Percentiles rank a stretch among this genome's conserved stretches.
These are phyloP conservation scores for Lathyrus aphaca DNA, from an alignment of 306 rosid species.

Conservation along the genomic window DNA sequence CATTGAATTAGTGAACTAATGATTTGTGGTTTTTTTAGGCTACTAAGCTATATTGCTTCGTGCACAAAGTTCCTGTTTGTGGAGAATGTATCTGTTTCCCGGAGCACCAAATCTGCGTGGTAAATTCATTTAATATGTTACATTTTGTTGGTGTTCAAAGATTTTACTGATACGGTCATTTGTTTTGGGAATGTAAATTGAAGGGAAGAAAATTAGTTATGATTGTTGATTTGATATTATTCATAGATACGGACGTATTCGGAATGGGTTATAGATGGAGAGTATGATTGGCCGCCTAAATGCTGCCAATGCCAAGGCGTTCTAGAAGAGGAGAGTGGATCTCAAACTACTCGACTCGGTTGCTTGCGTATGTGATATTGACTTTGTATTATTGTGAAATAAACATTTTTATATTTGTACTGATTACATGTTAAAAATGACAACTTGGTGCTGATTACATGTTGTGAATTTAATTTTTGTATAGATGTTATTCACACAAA, in stretches of 20 bases:
- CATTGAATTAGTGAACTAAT: constrained; percentile 27
- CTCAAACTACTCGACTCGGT: constrained; percentile 89
- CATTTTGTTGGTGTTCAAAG: background rate
- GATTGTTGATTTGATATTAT: constrained; percentile 17
- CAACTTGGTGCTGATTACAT: constrained; percentile 22
- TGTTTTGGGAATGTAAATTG: constrained; percentile 3
- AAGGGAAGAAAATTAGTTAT: background rate
- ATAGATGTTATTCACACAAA: constrained; percentile 87
- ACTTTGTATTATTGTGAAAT: constrained; percentile 33
- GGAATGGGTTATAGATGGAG: constrained; percentile 98
- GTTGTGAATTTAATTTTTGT: constrained; percentile 41
- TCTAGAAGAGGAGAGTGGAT: constrained; percentile 69
- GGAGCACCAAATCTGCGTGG: constrained; percentile 97
- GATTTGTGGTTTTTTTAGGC: constrained; percentile 60
- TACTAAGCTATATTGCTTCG: constrained; percentile 94
- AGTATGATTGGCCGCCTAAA: constrained; percentile 96
- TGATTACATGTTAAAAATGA: constrained; percentile 35
- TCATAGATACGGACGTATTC: constrained; percentile 86
- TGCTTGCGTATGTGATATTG: constrained; percentile 87
- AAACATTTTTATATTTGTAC: constrained; percentile 27
- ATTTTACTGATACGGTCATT: background rate
- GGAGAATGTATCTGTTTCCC: constrained; percentile 98
- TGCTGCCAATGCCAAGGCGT: constrained; percentile 79
- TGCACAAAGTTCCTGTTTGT: constrained; percentile 99
- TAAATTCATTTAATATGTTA: constrained; percentile 35